Base-by-base conservation (phyloP, 2,329 filamentous ascomycete genomes). In the Pseudocercospora fijiensis region DNA sequence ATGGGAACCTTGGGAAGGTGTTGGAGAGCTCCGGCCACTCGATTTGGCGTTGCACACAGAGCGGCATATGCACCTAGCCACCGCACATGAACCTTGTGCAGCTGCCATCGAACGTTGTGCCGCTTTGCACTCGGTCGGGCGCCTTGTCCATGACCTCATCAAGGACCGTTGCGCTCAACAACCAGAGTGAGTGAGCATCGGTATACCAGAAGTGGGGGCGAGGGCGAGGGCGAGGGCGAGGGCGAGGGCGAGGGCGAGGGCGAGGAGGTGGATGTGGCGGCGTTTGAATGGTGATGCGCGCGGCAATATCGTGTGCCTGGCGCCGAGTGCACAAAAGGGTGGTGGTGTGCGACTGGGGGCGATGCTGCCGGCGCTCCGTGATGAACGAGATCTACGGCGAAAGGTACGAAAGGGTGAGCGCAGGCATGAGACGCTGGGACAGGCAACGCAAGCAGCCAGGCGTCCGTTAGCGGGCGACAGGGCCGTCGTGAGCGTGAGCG, bases 61-160 rank as follows among this genome's bases (percentile, higher is more conserved):
- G 62, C 65, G 60, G 61, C 63, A 63, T 52, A 64, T 63, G 66
- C 65, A 57, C 56, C 63, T 62, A 64, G 61, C 63, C 58, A 58
- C 26, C 30, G 33, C 43, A 58, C 57, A 58, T 57, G 45, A 64
- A 66, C 56, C 60, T 66, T 68, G 66, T 66, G 37, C 57, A 47
- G 62, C 64, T 62, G 65, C 66, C 60, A 64, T 65, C 63, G 60
- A 62, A 65, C 56, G 61, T 47, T 64, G 62, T 66, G 45, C 64
- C 49, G 49, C 49, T 53, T 28, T 13, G 24, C 20, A 24, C 20
- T 49, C 22, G 16, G 18, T 1, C 20, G 24, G n/a, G n/a, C n/a
- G n/a, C n/a, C 49, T 30, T n/a, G 4, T 53, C 49, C 22, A 53
- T 24, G 26, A 53, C 26, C 10, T 30, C 49, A 53, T 53, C 49